Conservation (phyloP, 2,329 filamentous ascomycete genomes). For the Trichoderma arundinaceum region DNA sequence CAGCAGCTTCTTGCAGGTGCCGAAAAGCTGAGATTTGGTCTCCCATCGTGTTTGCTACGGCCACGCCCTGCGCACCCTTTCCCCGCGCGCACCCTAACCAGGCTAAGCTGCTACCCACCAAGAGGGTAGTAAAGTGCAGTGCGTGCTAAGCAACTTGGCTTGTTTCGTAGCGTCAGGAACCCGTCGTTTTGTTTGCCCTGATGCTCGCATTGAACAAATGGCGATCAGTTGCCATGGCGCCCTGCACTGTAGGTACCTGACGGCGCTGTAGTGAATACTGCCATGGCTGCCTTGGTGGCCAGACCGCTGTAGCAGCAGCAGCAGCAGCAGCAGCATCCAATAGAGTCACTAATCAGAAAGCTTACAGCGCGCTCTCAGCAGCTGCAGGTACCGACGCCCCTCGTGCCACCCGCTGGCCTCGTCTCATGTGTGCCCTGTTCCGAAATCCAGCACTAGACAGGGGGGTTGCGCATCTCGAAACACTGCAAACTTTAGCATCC, state of each 20-base stretch:
- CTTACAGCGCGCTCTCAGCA: no score
- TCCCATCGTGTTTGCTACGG: neutral
- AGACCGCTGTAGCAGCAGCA: no score
- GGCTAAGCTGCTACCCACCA: neutral
- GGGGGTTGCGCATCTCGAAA: constrained; percentile 28
- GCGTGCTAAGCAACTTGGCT: constrained; percentile 18
- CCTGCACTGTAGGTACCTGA: no score
- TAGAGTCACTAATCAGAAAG: no score
- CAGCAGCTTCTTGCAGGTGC: no score
- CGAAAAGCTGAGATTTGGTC: no score
- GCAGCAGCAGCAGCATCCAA: no score
- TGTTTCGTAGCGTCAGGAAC: constrained; percentile 28
- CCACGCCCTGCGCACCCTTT: neutral
- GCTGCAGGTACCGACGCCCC: neutral
- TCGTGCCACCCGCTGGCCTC: neutral
- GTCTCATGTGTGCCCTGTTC: neutral
- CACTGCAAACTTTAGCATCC: constrained; percentile 25
- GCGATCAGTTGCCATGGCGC: no score
- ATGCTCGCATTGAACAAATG: no score
- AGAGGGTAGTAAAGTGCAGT: constrained; percentile 2
- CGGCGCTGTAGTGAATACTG: no score
- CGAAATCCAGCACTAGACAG: neutral
- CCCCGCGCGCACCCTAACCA: neutral
- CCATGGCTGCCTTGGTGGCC: no score
- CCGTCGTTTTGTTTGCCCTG: constrained; percentile 11